Evolutionary conservation across 2,329 filamentous ascomycete species (phyloP).

Genomic region (Fusarium longipes): DNA sequence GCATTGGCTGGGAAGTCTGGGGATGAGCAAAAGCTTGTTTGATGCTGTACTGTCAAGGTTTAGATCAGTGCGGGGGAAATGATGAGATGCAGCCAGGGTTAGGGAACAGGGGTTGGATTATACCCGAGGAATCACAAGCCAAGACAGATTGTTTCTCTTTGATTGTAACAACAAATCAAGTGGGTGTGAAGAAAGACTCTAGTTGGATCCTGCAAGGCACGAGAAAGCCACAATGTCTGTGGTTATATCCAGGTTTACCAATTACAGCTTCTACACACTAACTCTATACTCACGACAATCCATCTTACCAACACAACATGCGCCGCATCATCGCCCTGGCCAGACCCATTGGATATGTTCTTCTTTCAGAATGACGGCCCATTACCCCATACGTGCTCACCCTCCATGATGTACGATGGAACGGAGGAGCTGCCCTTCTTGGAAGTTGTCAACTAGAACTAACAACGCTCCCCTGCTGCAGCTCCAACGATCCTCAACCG

Average conservation of each 20-base stretch:
- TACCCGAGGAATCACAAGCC: conserved; percentile 41
- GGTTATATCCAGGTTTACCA: background rate
- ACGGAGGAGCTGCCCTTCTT: conserved; percentile 36
- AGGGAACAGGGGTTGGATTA: conserved; percentile 20
- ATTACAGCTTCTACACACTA: background rate
- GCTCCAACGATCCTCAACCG: conserved; percentile 1
- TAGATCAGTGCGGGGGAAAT: conserved; percentile 27
- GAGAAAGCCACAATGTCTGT: conserved; percentile 4
- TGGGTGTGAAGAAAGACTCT: background rate
- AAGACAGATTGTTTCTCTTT: conserved; percentile 5
- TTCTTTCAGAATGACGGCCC: background rate
- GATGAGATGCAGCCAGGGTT: background rate
- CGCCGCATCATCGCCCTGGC: background rate
- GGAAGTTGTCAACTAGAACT: conserved; percentile 26
- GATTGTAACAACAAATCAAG: background rate
- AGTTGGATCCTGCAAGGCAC: conserved; percentile 23
- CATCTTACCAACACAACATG: background rate
- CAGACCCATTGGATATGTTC: background rate
- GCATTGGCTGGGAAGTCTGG: conserved; percentile 1
- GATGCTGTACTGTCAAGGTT: background rate
- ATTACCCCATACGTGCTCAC: conserved; percentile 18
- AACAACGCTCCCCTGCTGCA: conserved; percentile 18
- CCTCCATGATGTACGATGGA: conserved; percentile 26
- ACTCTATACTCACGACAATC: background rate
- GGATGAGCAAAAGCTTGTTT: conserved; percentile 31